Conservation (phyloP, 2,329 filamentous ascomycete species). For the Aureobasidium sp. region DNA sequence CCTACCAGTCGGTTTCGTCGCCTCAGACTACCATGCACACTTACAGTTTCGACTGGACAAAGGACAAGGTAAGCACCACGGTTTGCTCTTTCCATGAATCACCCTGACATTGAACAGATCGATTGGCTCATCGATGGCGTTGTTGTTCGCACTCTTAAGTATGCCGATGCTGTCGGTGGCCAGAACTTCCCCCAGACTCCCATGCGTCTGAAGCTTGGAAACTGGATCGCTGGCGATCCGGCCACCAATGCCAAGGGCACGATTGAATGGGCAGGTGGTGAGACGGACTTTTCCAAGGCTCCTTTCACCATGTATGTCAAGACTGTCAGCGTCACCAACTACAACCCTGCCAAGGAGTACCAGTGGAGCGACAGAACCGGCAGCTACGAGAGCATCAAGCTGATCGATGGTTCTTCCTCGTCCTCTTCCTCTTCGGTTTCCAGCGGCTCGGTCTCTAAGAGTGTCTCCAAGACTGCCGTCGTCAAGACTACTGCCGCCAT, state of each 20-base stretch:
- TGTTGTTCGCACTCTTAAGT: conserved; percentile 61
- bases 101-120: no score
- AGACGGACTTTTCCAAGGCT: conserved; percentile 39
- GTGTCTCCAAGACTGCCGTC: not conserved
- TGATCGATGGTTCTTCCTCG: conserved; percentile 18
- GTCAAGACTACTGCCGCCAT: conserved; percentile 8
- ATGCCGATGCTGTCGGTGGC: conserved; percentile 56
- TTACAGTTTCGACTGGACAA: conserved; percentile 66
- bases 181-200: conserved; percentile 74
- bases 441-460: not conserved
- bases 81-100: no score
- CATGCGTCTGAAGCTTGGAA: conserved; percentile 55
- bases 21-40: conserved; percentile 56
- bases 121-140: conserved; percentile 64
- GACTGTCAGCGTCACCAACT: conserved; percentile 45
- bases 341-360: conserved; percentile 46
- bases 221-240: conserved; percentile 42
- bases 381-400: conserved; percentile 43
- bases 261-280: conserved; percentile 61
- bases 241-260: conserved; percentile 48
- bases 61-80: not conserved
- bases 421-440: not conserved
- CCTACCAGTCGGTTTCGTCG: conserved; percentile 51
- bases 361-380: conserved; percentile 45
- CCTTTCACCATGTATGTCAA: conserved; percentile 49